phyloP scores from a whole-genome alignment of 768 basidiomycete species.

The Sporobolomyces roseus region DNA sequence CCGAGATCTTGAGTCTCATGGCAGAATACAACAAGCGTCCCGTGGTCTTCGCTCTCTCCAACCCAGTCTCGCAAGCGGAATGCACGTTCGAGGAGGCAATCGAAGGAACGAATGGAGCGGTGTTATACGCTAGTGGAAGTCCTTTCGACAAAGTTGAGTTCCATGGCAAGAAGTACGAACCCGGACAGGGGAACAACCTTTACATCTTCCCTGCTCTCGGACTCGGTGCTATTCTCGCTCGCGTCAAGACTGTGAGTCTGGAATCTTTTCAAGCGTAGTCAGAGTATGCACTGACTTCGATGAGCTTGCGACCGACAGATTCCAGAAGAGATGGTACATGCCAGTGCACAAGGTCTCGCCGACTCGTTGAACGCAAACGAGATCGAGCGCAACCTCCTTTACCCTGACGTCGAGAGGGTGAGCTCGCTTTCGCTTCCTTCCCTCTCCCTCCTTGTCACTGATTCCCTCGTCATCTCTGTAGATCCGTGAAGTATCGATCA shows the following conservation, averaged over 20 bases:
- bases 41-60: slow-evolving; percentile 88
- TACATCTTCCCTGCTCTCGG: slow-evolving; percentile 51
- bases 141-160: slow-evolving; percentile 69
- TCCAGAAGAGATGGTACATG: slow-evolving; percentile 84
- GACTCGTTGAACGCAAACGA: slow-evolving; percentile 70
- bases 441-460: background rate
- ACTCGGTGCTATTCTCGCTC: slow-evolving; percentile 69
- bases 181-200: slow-evolving; percentile 93
- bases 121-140: slow-evolving; percentile 76
- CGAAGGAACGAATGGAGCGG: slow-evolving; percentile 61
- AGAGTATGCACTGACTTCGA: background rate
- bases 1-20: slow-evolving; percentile 70
- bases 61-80: slow-evolving; percentile 60
- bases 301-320: slow-evolving; percentile 50
- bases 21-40: slow-evolving; percentile 71
- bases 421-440: background rate
- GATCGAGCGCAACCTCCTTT: slow-evolving; percentile 62
- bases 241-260: slow-evolving; percentile 53
- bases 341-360: slow-evolving; percentile 74
- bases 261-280: background rate
- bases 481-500: slow-evolving; percentile 73
- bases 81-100: slow-evolving; percentile 75
- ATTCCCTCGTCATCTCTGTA: background rate
- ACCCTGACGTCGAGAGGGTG: slow-evolving; percentile 73
- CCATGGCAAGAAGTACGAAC: slow-evolving; percentile 59